These are phyloP conservation scores for Suhomyces terraborum DNA, from an alignment of 1,139 yeast genomes.

Conservation along the genomic window DNA sequence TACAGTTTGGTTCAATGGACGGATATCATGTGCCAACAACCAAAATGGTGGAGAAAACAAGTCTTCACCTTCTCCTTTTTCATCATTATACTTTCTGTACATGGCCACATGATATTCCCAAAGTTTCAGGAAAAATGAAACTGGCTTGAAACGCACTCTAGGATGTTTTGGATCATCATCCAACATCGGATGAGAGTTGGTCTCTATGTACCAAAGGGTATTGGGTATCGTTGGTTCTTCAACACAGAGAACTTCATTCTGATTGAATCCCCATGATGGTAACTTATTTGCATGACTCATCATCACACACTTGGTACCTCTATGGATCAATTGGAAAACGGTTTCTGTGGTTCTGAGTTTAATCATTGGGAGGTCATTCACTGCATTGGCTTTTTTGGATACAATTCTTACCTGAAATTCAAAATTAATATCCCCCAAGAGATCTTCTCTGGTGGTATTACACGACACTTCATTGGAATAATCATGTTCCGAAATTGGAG, in stretches of 20 bases:
- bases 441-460: slow-evolving; percentile 50
- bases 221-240: slow-evolving; percentile 60
- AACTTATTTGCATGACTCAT: slow-evolving; percentile 62
- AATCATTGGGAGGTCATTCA: slow-evolving; percentile 36
- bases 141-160: slow-evolving; percentile 26
- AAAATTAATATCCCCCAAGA: slow-evolving; percentile 52
- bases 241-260: slow-evolving; percentile 77
- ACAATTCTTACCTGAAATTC: slow-evolving; percentile 51
- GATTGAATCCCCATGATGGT: slow-evolving; percentile 71
- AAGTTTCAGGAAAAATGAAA: slow-evolving; percentile 31
- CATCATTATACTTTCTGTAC: slow-evolving; percentile 31
- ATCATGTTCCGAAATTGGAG: slow-evolving; percentile 81
- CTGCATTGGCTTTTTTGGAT: slow-evolving; percentile 28
- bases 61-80: slow-evolving; percentile 24
- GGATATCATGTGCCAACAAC: slow-evolving; percentile 35
- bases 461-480: slow-evolving; percentile 75
- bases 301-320: slow-evolving; percentile 60
- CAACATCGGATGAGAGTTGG: slow-evolving; percentile 54
- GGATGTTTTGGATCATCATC: slow-evolving; percentile 32
- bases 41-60: slow-evolving; percentile 33
- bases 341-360: slow-evolving; percentile 55
- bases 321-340: slow-evolving; percentile 59
- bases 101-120: slow-evolving; percentile 40
- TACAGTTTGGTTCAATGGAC: slow-evolving; percentile 36
- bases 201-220: slow-evolving; percentile 67